phyloP scores from a whole-genome alignment of 345 rosid genomes.

The Rhizophora mangle region DNA sequence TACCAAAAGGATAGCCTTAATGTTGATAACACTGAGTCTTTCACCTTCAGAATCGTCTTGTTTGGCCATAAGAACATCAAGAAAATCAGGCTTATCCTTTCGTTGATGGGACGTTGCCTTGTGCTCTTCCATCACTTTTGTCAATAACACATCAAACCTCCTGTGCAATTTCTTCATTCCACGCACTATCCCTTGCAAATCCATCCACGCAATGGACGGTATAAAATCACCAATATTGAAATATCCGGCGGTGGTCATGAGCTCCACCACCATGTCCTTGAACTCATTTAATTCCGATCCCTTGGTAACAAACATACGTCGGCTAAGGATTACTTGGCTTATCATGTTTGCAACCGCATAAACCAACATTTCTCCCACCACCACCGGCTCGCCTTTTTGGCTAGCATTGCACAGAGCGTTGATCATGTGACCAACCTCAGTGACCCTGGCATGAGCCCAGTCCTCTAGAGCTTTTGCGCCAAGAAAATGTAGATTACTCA shows the following conservation, averaged over 20 bases:
- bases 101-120: constrained; percentile 31
- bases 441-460: constrained; percentile 33
- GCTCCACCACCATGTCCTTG: constrained; percentile 62
- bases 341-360: constrained; percentile 57
- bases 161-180: constrained; percentile 52
- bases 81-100: constrained; percentile 49
- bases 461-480: constrained; percentile 56
- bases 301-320: constrained; percentile 40
- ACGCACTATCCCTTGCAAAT: constrained; percentile 53
- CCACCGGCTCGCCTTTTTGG: constrained; percentile 26
- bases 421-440: constrained; percentile 48
- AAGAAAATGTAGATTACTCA: constrained; percentile 59
- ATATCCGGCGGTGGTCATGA: constrained; percentile 46
- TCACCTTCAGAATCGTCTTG: constrained; percentile 26
- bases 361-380: constrained; percentile 45
- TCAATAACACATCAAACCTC: constrained; percentile 42
- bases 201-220: constrained; percentile 60
- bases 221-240: constrained; percentile 61
- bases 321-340: constrained; percentile 48
- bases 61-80: constrained; percentile 41
- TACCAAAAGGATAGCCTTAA: constrained; percentile 60
- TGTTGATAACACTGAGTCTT: constrained; percentile 35
- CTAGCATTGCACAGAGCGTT: constrained; percentile 39
- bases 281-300: constrained; percentile 48
- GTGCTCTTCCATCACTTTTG: constrained; percentile 51